Evolutionary conservation across 1,284 basidiomycete genomes (phyloP).

Genomic region (Fomitopsis betulina): DNA sequence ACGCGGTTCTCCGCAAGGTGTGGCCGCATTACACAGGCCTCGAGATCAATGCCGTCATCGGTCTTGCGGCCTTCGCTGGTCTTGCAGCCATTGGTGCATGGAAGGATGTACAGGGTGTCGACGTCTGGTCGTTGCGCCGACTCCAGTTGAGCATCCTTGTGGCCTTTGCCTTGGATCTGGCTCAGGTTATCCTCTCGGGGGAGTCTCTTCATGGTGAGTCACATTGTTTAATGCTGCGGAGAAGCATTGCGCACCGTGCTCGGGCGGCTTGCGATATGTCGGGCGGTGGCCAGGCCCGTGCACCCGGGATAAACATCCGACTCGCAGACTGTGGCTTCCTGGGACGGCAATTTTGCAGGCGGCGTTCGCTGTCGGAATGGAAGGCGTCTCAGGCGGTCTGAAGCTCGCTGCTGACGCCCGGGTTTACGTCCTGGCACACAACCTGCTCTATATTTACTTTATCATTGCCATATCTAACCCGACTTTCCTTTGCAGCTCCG

Average conservation of each 20-base stretch:
- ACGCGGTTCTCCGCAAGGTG: conserved; percentile 55
- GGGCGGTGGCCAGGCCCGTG: too few relatives aligned
- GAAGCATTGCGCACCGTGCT: too few relatives aligned
- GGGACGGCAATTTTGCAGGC: too few relatives aligned
- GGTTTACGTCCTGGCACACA: not conserved
- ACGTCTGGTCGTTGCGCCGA: conserved; percentile 63
- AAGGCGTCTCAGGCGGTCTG: too few relatives aligned
- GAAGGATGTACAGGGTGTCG: conserved; percentile 68
- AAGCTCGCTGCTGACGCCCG: too few relatives aligned
- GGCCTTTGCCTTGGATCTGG: conserved; percentile 56
- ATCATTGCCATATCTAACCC: not conserved
- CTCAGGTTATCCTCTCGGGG: conserved; percentile 50
- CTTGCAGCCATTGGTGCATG: conserved; percentile 69
- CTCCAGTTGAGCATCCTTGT: conserved; percentile 48
- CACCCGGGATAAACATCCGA: too few relatives aligned
- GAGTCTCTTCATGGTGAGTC: conserved; percentile 40
- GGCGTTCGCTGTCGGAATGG: too few relatives aligned
- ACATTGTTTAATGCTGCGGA: too few relatives aligned
- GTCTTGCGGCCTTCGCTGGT: conserved; percentile 62
- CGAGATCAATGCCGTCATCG: conserved; percentile 62
- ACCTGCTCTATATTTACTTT: not conserved
- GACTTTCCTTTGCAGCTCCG: conserved; percentile 17
- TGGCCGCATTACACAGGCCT: conserved; percentile 67
- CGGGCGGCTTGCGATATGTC: too few relatives aligned
- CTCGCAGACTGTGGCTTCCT: too few relatives aligned